A percentile compares a stretch with the other conserved stretches of the same genome.
Evolutionary conservation across 768 basidiomycete species (phyloP).

Genomic region (Rhodosporidiobolus sp.): DNA sequence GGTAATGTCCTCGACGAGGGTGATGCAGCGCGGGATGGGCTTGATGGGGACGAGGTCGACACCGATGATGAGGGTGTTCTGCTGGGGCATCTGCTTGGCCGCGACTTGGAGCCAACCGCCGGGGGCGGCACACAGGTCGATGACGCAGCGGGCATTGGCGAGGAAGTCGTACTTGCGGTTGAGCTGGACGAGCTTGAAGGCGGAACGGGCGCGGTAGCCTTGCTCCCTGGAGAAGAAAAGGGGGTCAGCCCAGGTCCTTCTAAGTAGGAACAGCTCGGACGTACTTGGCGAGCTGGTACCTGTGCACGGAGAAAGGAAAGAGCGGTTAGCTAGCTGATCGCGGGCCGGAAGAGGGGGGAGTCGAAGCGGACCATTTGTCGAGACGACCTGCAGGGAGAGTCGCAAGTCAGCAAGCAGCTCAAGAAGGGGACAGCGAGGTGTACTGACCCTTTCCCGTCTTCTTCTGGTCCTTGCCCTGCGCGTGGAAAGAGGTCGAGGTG

Average conservation of each 20-base stretch:
- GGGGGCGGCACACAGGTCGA: conserved; percentile 97
- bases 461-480: conserved; percentile 58
- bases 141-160: conserved; percentile 79
- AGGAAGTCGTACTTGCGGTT: conserved; percentile 97
- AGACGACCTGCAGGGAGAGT: conserved; percentile 24
- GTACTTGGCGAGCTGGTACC: conserved; percentile 43
- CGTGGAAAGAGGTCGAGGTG: background rate
- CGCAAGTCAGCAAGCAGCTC: background rate
- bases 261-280: background rate
- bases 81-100: conserved; percentile 59
- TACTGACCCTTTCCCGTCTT: conserved; percentile 60
- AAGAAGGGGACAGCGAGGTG: too few species aligned
- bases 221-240: conserved; percentile 70
- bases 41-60: conserved; percentile 95
- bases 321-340: background rate
- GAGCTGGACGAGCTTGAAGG: conserved; percentile 96
- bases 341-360: background rate
- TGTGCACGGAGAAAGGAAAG: background rate
- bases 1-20: conserved; percentile 92
- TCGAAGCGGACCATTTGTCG: conserved; percentile 31
- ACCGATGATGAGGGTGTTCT: conserved; percentile 55
- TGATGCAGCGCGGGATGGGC: conserved; percentile 86
- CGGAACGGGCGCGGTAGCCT: conserved; percentile 98
- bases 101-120: conserved; percentile 99
- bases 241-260: background rate